phyloP scores from a whole-genome alignment of 352 stramenopile species.

The Phytophthora sansomeana region DNA sequence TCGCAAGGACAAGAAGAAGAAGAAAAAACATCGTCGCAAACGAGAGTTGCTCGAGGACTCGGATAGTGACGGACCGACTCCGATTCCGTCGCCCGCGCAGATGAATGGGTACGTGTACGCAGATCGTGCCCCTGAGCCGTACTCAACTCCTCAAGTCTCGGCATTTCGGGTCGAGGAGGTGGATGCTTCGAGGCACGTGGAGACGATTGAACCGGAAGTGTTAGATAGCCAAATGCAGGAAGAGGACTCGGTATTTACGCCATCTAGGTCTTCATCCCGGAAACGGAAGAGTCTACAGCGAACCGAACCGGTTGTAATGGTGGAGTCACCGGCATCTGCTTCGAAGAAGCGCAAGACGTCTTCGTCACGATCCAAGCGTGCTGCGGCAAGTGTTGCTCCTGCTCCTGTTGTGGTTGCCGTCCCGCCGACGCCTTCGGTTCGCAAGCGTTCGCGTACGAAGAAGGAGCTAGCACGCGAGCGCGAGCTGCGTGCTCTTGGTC shows the following conservation, averaged over 20 bases:
- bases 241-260: slow-evolving; percentile 13
- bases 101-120: slow-evolving; percentile 59
- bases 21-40: slow-evolving; percentile 51
- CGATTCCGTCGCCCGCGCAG: slow-evolving; percentile 53
- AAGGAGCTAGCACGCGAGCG: slow-evolving; percentile 77
- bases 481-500: slow-evolving; percentile 76
- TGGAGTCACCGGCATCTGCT: slow-evolving; percentile 29
- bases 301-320: slow-evolving; percentile 19
- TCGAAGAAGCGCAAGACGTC: slow-evolving; percentile 46
- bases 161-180: slow-evolving; percentile 16
- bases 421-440: slow-evolving; percentile 13
- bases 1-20: slow-evolving; percentile 66
- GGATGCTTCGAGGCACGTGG: slow-evolving; percentile 1
- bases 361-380: slow-evolving; percentile 29
- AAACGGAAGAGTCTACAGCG: slow-evolving; percentile 42
- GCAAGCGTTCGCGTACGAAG: slow-evolving; percentile 69
- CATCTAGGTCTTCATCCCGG: slow-evolving; percentile 34
- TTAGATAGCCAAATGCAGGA: slow-evolving; percentile 12
- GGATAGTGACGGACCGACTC: slow-evolving; percentile 59
- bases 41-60: slow-evolving; percentile 55
- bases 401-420: slow-evolving; percentile 28
- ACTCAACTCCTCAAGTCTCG: slow-evolving; percentile 26
- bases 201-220: slow-evolving; percentile 17
- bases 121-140: slow-evolving; percentile 32
- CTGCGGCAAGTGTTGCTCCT: slow-evolving; percentile 15